Evolutionary conservation across 169 alveolate species (phyloP), one percentile per base, ranked within the genome.

Genomic region (Plasmodium inui): DNA sequence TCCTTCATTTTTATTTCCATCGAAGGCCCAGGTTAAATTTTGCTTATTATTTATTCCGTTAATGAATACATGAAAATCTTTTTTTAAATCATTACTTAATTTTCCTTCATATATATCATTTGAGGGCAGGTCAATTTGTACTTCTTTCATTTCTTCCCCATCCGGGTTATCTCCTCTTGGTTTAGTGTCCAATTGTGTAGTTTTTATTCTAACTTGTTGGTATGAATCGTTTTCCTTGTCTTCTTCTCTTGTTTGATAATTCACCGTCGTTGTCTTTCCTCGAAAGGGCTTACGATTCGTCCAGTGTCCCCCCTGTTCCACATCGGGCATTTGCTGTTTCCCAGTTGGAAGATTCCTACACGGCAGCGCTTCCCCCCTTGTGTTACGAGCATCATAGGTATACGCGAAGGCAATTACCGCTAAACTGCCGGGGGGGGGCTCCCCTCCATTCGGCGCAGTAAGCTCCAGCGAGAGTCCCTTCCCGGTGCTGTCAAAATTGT

Each of bases 21-120:
- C 93, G 44, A 76, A 86, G 14, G 85, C 86, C 93, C 93, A 86
- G 44, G 93, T 86, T 10, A 86, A 86, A 53, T 86, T 86, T 76
- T 86, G 9, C 30, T 86, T 86, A 86, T 86, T 86, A 74, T 67
- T 86, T 53, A 86, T 86, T 74, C 81, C 84, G 70, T 39, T 86
- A 74, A 86, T 86, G 22, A 86, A 37, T 57, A 86, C 61, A 19
- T 78, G 76, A 44, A 86, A 74, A 32, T 86, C 41, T 0, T 86
- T 46, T 76, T 86, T 39, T 14, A 86, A 50, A n/a, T 86, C n/a
- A 67, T 67, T 44, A 34, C 67, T 76, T 74, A 86, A 39, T 53
- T 74, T 53, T 17, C 46, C 41, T 76, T 86, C 67, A 78, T 86
- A 86, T 74, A 19, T 26, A 86, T 86, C 85, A 74, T 70, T 74